phyloP scores from a whole-genome alignment of 1,284 basidiomycete species.

The Ceratobasidium sp. region DNA sequence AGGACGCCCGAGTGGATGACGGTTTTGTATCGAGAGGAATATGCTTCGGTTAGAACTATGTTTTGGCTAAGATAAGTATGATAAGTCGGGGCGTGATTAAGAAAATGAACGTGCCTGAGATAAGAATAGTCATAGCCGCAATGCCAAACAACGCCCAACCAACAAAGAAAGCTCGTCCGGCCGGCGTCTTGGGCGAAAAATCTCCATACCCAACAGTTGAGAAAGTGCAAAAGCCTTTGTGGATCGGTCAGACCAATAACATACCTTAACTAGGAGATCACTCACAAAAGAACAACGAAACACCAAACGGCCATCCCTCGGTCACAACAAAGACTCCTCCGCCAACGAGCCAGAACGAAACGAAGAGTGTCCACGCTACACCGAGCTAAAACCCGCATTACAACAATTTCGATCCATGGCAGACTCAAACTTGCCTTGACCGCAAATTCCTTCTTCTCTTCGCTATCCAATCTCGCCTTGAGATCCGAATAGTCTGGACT shows the following conservation, averaged over 20 bases:
- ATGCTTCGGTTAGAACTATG: constrained; percentile 74
- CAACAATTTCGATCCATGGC: not conserved
- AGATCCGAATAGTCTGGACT: constrained; percentile 51
- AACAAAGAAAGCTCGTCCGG: constrained; percentile 82
- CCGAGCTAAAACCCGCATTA: constrained; percentile 55
- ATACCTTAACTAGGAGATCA: constrained; percentile 50
- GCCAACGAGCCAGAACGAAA: constrained; percentile 71
- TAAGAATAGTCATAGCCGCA: constrained; percentile 78
- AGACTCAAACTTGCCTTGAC: constrained; percentile 60
- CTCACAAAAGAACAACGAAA: constrained; percentile 79
- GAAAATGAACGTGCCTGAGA: constrained; percentile 66
- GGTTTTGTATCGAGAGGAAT: constrained; percentile 67
- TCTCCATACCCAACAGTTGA: constrained; percentile 80
- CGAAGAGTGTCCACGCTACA: constrained; percentile 65
- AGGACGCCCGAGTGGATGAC: constrained; percentile 65
- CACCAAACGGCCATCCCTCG: constrained; percentile 67
- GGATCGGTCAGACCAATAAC: constrained; percentile 1
- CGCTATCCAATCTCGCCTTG: constrained; percentile 54
- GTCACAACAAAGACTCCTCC: constrained; percentile 68
- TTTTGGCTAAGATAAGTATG: constrained; percentile 18
- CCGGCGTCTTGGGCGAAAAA: constrained; percentile 69
- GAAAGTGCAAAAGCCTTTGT: constrained; percentile 37
- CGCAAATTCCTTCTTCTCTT: constrained; percentile 65
- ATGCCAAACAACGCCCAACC: constrained; percentile 85
- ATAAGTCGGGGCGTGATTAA: constrained; percentile 48